Percentiles rank a stretch among this genome's conserved stretches.
Evolutionary conservation across 768 basidiomycete genomes (phyloP).

Genomic region (Rhizopogon vinicolor): DNA sequence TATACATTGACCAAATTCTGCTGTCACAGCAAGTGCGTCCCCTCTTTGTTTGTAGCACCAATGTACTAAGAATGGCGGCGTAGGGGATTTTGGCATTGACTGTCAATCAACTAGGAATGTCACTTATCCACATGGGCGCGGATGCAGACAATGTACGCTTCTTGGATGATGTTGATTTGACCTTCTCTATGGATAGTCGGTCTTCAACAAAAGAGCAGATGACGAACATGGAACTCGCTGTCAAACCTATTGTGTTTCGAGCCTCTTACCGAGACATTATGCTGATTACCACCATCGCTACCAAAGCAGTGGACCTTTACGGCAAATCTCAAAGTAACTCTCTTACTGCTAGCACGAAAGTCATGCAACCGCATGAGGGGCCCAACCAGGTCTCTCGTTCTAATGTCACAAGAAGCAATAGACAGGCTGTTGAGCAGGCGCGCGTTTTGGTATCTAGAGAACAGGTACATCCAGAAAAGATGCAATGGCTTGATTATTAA

Average conservation of each 20-base stretch:
- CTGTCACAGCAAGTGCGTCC: conserved; percentile 83
- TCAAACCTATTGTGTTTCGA: conserved; percentile 84
- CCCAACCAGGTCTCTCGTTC: conserved; percentile 4
- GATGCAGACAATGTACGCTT: conserved; percentile 82
- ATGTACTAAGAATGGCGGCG: conserved; percentile 5
- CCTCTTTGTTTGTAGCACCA: not conserved
- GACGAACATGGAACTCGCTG: conserved; percentile 77
- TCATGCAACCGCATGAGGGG: not conserved
- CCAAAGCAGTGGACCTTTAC: conserved; percentile 83
- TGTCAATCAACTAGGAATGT: conserved; percentile 87
- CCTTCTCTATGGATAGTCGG: conserved; percentile 84
- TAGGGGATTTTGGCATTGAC: conserved; percentile 81
- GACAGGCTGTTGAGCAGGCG: conserved; percentile 28
- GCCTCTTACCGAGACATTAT: conserved; percentile 95
- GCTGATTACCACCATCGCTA: conserved; percentile 81
- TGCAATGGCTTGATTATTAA: not conserved
- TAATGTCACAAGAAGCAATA: conserved; percentile 8
- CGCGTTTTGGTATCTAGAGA: conserved; percentile 70
- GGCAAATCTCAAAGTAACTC: conserved; percentile 31
- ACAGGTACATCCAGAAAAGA: conserved; percentile 47
- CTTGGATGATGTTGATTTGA: conserved; percentile 88
- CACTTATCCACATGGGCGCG: conserved; percentile 82
- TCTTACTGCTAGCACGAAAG: not conserved
- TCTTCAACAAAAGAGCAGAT: conserved; percentile 63
- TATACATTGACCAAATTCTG: conserved; percentile 80